Percentiles rank a stretch among this genome's conserved stretches.
Conservation (phyloP, 2,329 filamentous ascomycete species). For the Amauroascus niger region DNA sequence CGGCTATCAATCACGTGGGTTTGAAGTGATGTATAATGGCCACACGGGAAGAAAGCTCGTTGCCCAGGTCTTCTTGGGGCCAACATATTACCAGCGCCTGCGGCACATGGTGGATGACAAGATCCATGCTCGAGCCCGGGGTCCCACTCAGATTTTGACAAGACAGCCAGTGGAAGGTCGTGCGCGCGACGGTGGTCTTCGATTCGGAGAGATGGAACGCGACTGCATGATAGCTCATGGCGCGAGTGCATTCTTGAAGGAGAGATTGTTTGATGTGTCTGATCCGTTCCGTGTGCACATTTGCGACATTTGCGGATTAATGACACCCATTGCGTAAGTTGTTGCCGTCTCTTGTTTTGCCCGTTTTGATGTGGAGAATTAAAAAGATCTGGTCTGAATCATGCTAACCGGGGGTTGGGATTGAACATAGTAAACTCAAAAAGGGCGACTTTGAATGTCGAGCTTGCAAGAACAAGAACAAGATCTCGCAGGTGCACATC, state of each 20-base stretch:
- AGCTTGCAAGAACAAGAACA: conserved; percentile 98
- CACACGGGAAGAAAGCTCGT: conserved; percentile 91
- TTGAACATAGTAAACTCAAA: conserved; percentile 70
- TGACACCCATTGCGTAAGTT: conserved; percentile 97
- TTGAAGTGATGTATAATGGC: conserved; percentile 98
- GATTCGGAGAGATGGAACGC: conserved; percentile 99
- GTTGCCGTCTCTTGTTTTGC: conserved; percentile 22
- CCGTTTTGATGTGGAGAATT: not conserved
- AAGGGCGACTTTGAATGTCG: conserved; percentile 95
- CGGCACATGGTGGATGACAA: conserved; percentile 99
- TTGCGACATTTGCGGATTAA: conserved; percentile 95
- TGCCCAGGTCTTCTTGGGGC: conserved; percentile 91
- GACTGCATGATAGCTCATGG: conserved; percentile 99
- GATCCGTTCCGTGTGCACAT: conserved; percentile 97
- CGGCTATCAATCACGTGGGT: conserved; percentile 93
- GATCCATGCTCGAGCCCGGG: conserved; percentile 96
- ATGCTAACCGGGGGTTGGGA: conserved; percentile 3
- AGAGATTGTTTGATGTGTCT: conserved; percentile 91
- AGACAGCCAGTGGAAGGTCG: conserved; percentile 96
- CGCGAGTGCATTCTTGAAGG: conserved; percentile 92
- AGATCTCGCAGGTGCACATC: conserved; percentile 95
- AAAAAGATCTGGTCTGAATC: not conserved
- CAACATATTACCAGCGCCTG: conserved; percentile 96
- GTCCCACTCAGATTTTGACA: conserved; percentile 93
- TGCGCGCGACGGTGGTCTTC: conserved; percentile 91